Base-by-base conservation (phyloP, 257 asterid genomes). In the Linaria vulgaris region DNA sequence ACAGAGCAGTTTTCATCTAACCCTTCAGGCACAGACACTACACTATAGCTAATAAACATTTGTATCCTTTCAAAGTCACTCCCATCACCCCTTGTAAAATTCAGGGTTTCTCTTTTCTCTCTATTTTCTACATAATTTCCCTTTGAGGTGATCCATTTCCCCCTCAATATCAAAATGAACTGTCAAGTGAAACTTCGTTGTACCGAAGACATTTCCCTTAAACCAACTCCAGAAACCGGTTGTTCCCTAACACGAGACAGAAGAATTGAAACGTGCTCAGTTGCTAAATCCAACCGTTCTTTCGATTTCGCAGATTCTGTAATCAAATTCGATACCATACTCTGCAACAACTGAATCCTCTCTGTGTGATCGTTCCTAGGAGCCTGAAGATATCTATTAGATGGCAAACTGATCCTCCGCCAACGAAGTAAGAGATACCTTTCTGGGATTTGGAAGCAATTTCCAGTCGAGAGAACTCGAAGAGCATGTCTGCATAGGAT, bases 371-470 rank as follows among this genome's bases (percentile, higher is more conserved):
- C 94, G 52, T 60, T 81, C 47, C 78, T 75, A 30, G 76, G 64
- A 27, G 69, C 59, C 57, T 79, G 86, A 31, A 57, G 84, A 70
- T 68, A 71, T 46, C 81, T 76, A 61, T 57, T 66, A 25, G 82
- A 60, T 0, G 80, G 80, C 19, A 76, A 61, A 73, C 83, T 85
- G 72, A 83, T 81, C 56, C 88, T 71, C 9, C 91, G 80, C 99
- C 99, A 92, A 3, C 99, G 78, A 5, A 78, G 65, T 27, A 80
- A 96, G 54, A 92, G 78, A 61, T 87, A 87, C 67, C 85, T 74
- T 34, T 92, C 99, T 0, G 99, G 97, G 63, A 92, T 85, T 67
- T 92, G 96, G 77, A 92, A 92, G 79, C 99, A 92, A 56, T 92
- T 92, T 34, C 95, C 96, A 0, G 97, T 82, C 1, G 99, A 89